phyloP scores from a whole-genome alignment of 2,329 filamentous ascomycete species.

The Chrysoporthe cubensis region DNA sequence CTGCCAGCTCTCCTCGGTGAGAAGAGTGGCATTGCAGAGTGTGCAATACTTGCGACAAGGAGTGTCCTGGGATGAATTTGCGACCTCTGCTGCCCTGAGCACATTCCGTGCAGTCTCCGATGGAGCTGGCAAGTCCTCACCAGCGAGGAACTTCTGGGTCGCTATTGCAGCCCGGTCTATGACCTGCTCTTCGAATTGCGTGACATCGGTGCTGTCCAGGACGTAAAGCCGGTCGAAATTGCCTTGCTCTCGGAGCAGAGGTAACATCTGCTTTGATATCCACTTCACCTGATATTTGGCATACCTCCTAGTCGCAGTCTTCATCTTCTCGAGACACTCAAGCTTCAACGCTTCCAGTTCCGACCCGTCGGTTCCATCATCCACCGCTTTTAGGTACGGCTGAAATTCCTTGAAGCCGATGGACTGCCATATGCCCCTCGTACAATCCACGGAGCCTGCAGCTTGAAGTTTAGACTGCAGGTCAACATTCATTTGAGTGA shows the following conservation, averaged over 20 bases:
- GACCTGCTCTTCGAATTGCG: constrained; percentile 66
- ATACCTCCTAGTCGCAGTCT: constrained; percentile 84
- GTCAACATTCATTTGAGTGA: constrained; percentile 49
- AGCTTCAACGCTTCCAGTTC: constrained; percentile 60
- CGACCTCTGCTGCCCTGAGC: constrained; percentile 50
- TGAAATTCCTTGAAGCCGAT: constrained; percentile 95
- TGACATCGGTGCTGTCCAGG: constrained; percentile 75
- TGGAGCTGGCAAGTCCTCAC: constrained; percentile 57
- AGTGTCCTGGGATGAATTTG: constrained; percentile 60
- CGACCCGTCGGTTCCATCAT: constrained; percentile 35
- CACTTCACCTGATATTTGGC: constrained; percentile 82
- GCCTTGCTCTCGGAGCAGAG: constrained; percentile 62
- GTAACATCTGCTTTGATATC: constrained; percentile 82
- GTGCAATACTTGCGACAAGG: constrained; percentile 69
- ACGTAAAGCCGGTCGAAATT: constrained; percentile 69
- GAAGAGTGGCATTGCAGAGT: constrained; percentile 67
- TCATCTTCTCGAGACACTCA: constrained; percentile 72
- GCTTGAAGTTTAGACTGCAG: constrained; percentile 40
- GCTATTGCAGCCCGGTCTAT: constrained; percentile 66
- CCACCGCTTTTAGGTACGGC: constrained; percentile 63
- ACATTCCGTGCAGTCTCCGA: constrained; percentile 54
- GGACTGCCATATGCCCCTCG: constrained; percentile 90
- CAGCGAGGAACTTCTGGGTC: constrained; percentile 64
- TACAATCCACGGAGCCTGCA: constrained; percentile 67
- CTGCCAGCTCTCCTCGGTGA: constrained; percentile 59